Evolutionary conservation across 2,329 filamentous ascomycete genomes (phyloP).

Genomic region (Chaetomium olivaceum): DNA sequence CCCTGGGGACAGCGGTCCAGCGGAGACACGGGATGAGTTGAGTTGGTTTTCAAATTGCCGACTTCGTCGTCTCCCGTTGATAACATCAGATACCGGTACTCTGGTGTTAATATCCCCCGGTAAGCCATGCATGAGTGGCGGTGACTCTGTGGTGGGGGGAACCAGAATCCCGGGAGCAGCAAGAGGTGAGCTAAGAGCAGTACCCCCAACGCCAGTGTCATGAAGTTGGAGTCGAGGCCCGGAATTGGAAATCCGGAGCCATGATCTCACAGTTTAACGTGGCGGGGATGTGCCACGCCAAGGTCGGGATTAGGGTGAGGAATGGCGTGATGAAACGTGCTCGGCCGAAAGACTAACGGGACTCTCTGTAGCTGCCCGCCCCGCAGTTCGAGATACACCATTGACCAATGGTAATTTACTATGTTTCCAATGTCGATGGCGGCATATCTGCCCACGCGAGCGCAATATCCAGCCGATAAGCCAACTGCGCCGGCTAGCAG

Average conservation of each 20-base stretch:
- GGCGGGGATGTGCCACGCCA: not conserved
- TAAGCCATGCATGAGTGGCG: not conserved
- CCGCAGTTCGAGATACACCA: not conserved
- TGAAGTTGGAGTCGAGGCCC: not conserved
- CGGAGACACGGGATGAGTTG: not conserved
- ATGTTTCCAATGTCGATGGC: constrained; percentile 12
- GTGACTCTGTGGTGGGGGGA: not conserved
- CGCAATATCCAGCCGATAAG: not conserved
- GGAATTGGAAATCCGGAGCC: not conserved
- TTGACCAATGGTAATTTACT: constrained; percentile 16
- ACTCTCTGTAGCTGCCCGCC: not conserved
- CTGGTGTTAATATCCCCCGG: not conserved
- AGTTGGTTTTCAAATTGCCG: not conserved
- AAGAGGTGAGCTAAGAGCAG: not conserved
- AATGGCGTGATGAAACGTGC: constrained; percentile 31
- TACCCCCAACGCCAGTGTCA: not conserved
- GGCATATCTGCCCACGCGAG: constrained; percentile 8
- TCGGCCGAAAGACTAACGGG: constrained; percentile 23
- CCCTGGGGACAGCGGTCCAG: not conserved
- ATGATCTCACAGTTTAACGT: not conserved
- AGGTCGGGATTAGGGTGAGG: not conserved
- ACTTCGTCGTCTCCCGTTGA: not conserved
- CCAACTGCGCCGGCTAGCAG: not conserved
- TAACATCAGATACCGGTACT: not conserved
- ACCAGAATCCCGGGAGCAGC: not conserved